Percentiles rank a stretch among this genome's conserved stretches.
phyloP scores from a whole-genome alignment of 768 basidiomycete genomes.

The Kondoa malvinella region DNA sequence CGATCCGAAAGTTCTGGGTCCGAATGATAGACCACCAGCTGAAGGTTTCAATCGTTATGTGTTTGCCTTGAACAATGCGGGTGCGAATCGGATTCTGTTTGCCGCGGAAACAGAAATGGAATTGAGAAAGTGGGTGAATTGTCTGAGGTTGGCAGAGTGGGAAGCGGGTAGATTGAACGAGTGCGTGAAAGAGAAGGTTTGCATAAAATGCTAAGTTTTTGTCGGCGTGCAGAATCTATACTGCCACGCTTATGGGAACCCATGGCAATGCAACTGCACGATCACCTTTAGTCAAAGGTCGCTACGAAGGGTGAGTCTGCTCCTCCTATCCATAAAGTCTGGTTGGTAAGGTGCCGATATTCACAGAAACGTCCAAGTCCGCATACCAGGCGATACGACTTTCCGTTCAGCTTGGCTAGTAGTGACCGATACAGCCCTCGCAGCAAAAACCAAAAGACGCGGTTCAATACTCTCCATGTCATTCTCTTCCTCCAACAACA shows the following conservation, averaged over 20 bases:
- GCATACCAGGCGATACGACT: slow-evolving; percentile 90
- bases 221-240: slow-evolving; percentile 47
- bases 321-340: too few relatives aligned
- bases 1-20: slow-evolving; percentile 21
- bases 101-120: background rate
- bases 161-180: slow-evolving; percentile 90
- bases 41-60: slow-evolving; percentile 39
- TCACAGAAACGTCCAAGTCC: slow-evolving; percentile 63
- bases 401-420: slow-evolving; percentile 88
- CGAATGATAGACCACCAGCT: slow-evolving; percentile 40
- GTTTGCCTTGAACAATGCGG: slow-evolving; percentile 82
- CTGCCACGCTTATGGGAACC: slow-evolving; percentile 74
- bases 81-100: slow-evolving; percentile 32
- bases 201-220: background rate
- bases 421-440: slow-evolving; percentile 31
- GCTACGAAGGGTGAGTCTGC: slow-evolving; percentile 49
- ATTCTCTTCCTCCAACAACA: background rate
- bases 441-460: background rate
- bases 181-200: background rate
- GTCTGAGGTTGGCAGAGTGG: slow-evolving; percentile 76
- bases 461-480: background rate
- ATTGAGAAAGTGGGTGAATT: slow-evolving; percentile 52
- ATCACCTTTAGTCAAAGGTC: slow-evolving; percentile 37
- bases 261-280: slow-evolving; percentile 33
- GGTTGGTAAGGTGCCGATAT: too few relatives aligned